These are phyloP conservation scores for Paecilomyces sp. DNA, from an alignment of 2,329 filamentous ascomycete species.

Conservation along the genomic window DNA sequence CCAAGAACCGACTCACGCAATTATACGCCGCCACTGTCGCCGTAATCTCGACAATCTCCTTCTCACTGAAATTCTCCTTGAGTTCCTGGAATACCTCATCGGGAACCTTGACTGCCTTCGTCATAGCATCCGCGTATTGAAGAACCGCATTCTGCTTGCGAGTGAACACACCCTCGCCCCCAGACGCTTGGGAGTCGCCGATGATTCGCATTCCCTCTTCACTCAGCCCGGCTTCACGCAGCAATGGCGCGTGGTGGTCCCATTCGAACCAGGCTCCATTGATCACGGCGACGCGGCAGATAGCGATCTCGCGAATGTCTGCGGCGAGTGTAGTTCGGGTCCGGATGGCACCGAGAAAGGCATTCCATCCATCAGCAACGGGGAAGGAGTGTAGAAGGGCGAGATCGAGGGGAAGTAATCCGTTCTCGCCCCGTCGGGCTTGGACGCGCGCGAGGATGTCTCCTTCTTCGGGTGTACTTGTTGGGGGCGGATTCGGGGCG, in stretches of 20 bases:
- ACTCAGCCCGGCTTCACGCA: constrained; percentile 51
- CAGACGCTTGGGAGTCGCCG: constrained; percentile 20
- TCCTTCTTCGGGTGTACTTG: constrained; percentile 40
- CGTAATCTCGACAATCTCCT: constrained; percentile 74
- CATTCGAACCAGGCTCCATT: constrained; percentile 84
- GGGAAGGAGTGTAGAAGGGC: constrained; percentile 49
- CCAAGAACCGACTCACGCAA: constrained; percentile 75
- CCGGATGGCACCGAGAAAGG: constrained; percentile 50
- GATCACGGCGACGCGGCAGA: constrained; percentile 71
- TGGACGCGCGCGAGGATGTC: constrained; percentile 45
- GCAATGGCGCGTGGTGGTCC: constrained; percentile 69
- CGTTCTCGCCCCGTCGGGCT: constrained; percentile 43
- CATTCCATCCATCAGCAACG: constrained; percentile 53
- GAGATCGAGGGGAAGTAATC: constrained; percentile 47
- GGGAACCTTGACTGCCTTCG: constrained; percentile 60
- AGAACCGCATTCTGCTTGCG: constrained; percentile 62
- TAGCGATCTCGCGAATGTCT: constrained; percentile 65
- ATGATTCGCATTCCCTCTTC: constrained; percentile 34
- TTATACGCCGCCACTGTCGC: constrained; percentile 76
- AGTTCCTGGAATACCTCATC: constrained; percentile 62
- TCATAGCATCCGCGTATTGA: constrained; percentile 78
- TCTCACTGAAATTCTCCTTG: constrained; percentile 56
- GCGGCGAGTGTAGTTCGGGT: constrained; percentile 44
- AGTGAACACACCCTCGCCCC: constrained; percentile 37
- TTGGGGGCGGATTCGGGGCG: constrained; percentile 43